phyloP scores from a whole-genome alignment of 2,329 filamentous ascomycete species.

The Penicillium sp. region DNA sequence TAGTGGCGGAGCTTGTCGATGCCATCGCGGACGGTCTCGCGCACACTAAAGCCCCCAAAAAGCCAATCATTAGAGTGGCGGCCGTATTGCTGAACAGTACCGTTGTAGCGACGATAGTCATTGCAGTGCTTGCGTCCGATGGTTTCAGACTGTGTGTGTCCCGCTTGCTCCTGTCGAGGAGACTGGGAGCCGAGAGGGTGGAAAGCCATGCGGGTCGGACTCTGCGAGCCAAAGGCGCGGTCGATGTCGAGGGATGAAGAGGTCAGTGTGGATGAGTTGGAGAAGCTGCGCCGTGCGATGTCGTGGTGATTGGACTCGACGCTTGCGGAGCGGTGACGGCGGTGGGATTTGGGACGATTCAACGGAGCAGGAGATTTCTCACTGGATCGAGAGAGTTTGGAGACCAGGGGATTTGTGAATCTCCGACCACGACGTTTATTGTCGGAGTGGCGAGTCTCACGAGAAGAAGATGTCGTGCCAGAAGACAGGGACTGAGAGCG shows the following conservation, averaged over 20 bases:
- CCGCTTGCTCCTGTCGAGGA: slow-evolving; percentile 11
- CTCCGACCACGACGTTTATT: slow-evolving; percentile 11
- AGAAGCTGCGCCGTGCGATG: slow-evolving; percentile 10
- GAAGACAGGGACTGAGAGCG: slow-evolving; percentile 20
- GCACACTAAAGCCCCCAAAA: slow-evolving; percentile 45
- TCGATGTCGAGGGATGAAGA: slow-evolving; percentile 10
- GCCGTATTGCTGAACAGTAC: slow-evolving; percentile 42
- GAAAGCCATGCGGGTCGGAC: slow-evolving; percentile 18
- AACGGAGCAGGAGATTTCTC: slow-evolving; percentile 21
- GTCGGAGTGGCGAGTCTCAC: slow-evolving; percentile 11
- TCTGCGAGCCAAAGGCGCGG: slow-evolving; percentile 12
- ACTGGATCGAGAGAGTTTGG: slow-evolving; percentile 13
- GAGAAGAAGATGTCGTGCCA: slow-evolving; percentile 14
- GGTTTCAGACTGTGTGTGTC: slow-evolving; percentile 14
- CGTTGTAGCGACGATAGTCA: slow-evolving; percentile 35
- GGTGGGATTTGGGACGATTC: slow-evolving; percentile 10
- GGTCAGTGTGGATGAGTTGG: not conserved
- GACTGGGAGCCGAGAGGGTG: slow-evolving; percentile 12
- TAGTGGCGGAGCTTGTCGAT: slow-evolving; percentile 30
- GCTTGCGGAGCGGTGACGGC: slow-evolving; percentile 6
- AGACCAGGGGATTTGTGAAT: slow-evolving; percentile 11
- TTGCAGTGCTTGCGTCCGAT: slow-evolving; percentile 24
- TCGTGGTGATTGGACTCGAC: slow-evolving; percentile 8
- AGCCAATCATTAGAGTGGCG: slow-evolving; percentile 49
- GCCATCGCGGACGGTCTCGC: slow-evolving; percentile 40